These are phyloP conservation scores for Candida quercuum DNA, from an alignment of 805 yeast genomes.

Conservation along the genomic window DNA sequence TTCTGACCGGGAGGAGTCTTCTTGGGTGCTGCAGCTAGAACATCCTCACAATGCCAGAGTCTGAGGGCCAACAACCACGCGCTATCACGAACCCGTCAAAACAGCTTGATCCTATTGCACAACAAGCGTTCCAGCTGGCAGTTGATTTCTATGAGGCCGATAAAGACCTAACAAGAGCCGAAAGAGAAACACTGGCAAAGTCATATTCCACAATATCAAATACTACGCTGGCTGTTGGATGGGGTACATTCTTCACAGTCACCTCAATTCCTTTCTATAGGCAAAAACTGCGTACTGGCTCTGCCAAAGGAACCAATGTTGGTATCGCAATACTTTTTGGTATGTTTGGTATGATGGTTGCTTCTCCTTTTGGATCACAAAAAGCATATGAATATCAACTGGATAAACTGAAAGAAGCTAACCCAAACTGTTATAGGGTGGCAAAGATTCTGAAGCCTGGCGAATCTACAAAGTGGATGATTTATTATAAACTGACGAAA, in stretches of 20 bases:
- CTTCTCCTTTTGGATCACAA: constrained; percentile 28
- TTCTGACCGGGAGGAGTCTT: too few species aligned
- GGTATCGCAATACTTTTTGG: constrained; percentile 38
- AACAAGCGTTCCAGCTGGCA: constrained; percentile 37
- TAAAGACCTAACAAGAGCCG: constrained; percentile 33
- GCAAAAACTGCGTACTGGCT: constrained; percentile 28
- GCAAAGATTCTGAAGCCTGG: constrained; percentile 26
- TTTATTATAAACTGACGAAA: constrained; percentile 47
- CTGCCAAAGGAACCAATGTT: constrained; percentile 33
- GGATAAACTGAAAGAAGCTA: constrained; percentile 25
- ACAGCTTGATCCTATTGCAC: constrained; percentile 9
- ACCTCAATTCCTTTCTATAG: constrained; percentile 37
- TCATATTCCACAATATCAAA: constrained; percentile 32
- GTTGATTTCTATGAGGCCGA: constrained; percentile 46
- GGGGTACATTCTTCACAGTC: constrained; percentile 36
- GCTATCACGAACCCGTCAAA: not conserved
- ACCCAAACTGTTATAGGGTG: constrained; percentile 26
- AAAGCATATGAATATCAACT: constrained; percentile 29
- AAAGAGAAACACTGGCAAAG: constrained; percentile 36
- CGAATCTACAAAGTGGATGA: constrained; percentile 38
- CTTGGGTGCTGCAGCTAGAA: too few species aligned
- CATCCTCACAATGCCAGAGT: not conserved
- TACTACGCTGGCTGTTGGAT: constrained; percentile 31
- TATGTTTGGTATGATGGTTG: constrained; percentile 30
- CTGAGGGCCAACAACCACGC: not conserved